Base-by-base conservation (phyloP, 768 basidiomycete species). In the Serpula lacrymans region DNA sequence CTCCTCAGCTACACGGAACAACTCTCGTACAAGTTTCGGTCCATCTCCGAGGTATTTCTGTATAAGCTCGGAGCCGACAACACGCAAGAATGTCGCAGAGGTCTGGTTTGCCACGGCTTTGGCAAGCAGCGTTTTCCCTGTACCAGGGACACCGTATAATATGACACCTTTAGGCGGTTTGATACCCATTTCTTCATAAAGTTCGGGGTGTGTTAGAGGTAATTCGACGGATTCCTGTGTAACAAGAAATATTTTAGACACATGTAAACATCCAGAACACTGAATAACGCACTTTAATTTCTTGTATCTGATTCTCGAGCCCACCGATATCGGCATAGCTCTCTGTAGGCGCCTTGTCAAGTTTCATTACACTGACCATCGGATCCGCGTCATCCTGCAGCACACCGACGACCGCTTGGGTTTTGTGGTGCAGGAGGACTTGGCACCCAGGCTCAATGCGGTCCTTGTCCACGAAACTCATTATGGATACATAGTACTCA, bases 141-240 rank as follows among this genome's bases (percentile, higher is more conserved):
- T 98, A 41, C 96, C 96, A 1, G 96, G 96, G 3, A 95, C 95
- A 49, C 96, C 96, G 56, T 98, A 99, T 1, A 99, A 78, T 50
- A 99, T 98, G 58, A 99, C 95, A 68, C 96, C 96, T 63, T 98
- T 98, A 16, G 96, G 96, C n/a, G 95, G 96, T 54, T 88, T 88
- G 65, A 99, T 98, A 41, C 96, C 96, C 96, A 99, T 98, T 71
- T 98, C 95, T 65, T 98, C 95, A 66, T 98, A 99, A 27, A 98
- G 68, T 59, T 99, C 96, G 3, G 96, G 96, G 59, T 98, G 96
- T 7, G 95, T 98, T 17, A 99, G 71, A 0, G 96, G 96, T 23
- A 98, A 76, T 65, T 98, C 96, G 33, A 98, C 95, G 11, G 96
- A 90, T 84, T 99, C 96, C 88, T 93, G 46, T n/a, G n/a, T n/a